Evolutionary conservation across 352 stramenopile species (phyloP).

Genomic region (Phytophthora vignae): DNA sequence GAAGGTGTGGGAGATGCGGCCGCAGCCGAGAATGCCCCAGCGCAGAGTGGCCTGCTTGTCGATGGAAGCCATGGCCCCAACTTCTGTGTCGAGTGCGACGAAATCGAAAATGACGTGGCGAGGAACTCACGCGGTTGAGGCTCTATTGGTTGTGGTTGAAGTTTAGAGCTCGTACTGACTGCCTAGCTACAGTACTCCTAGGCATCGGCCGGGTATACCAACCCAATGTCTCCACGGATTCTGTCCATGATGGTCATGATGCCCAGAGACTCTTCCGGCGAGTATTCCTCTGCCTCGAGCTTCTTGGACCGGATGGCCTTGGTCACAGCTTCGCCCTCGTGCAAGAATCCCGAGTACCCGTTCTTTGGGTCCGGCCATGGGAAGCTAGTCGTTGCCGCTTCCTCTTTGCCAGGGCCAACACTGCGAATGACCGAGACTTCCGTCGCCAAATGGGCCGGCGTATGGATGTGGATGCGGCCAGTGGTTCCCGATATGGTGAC

Average conservation of each 20-base stretch:
- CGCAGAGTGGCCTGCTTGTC: slow-evolving; percentile 34
- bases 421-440: slow-evolving; percentile 49
- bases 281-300: slow-evolving; percentile 53
- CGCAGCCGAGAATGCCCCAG: slow-evolving; percentile 74
- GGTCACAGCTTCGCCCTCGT: slow-evolving; percentile 77
- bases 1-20: slow-evolving; percentile 69
- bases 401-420: slow-evolving; percentile 35
- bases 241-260: slow-evolving; percentile 74
- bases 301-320: slow-evolving; percentile 62
- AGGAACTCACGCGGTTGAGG: not conserved
- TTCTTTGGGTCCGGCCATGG: slow-evolving; percentile 43
- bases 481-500: slow-evolving; percentile 75
- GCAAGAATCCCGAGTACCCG: slow-evolving; percentile 63
- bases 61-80: slow-evolving; percentile 7
- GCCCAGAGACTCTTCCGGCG: slow-evolving; percentile 62
- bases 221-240: slow-evolving; percentile 61
- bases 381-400: slow-evolving; percentile 50
- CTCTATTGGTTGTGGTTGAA: slow-evolving; percentile 25
- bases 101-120: slow-evolving; percentile 18
- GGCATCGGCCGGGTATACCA: slow-evolving; percentile 46
- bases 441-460: slow-evolving; percentile 56
- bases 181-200: not conserved
- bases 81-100: slow-evolving; percentile 4
- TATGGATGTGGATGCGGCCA: slow-evolving; percentile 64
- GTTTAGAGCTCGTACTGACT: slow-evolving; percentile 20